Evolutionary conservation across 1,139 yeast genomes (phyloP).

Genomic region (Fermentozyma sake): DNA sequence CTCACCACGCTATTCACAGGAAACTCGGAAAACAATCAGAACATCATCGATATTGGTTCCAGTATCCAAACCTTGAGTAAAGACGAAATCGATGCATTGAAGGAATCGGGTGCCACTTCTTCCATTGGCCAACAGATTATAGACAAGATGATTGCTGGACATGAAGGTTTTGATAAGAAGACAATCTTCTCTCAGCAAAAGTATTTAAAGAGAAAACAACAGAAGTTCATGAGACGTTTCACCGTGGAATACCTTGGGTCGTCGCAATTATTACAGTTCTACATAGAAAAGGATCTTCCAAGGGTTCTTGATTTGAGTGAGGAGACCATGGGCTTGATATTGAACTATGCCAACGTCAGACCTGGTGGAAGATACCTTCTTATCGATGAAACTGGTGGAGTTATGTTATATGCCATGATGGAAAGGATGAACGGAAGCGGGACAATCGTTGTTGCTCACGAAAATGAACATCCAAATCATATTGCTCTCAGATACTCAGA

Average conservation of each 20-base stretch:
- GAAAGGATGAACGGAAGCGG: constrained; percentile 91
- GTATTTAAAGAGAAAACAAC: constrained; percentile 85
- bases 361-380: constrained; percentile 89
- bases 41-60: constrained; percentile 69
- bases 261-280: constrained; percentile 68
- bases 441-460: constrained; percentile 72
- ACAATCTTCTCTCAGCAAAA: constrained; percentile 89
- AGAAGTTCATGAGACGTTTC: constrained; percentile 82
- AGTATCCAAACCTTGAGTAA: constrained; percentile 68
- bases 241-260: constrained; percentile 78
- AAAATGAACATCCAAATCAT: constrained; percentile 85
- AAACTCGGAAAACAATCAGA: constrained; percentile 62
- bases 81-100: constrained; percentile 77
- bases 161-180: constrained; percentile 82
- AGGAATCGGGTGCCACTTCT: constrained; percentile 58
- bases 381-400: constrained; percentile 89
- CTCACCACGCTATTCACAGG: constrained; percentile 38
- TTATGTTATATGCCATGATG: constrained; percentile 74
- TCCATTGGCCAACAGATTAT: constrained; percentile 77
- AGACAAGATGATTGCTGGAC: constrained; percentile 75
- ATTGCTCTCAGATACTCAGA: constrained; percentile 67
- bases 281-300: constrained; percentile 66
- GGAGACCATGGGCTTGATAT: constrained; percentile 72
- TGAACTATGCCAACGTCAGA: constrained; percentile 74
- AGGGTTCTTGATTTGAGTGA: constrained; percentile 79